These are phyloP conservation scores for Naganishia vishniacii DNA, from an alignment of 768 basidiomycete species.

Conservation along the genomic window DNA sequence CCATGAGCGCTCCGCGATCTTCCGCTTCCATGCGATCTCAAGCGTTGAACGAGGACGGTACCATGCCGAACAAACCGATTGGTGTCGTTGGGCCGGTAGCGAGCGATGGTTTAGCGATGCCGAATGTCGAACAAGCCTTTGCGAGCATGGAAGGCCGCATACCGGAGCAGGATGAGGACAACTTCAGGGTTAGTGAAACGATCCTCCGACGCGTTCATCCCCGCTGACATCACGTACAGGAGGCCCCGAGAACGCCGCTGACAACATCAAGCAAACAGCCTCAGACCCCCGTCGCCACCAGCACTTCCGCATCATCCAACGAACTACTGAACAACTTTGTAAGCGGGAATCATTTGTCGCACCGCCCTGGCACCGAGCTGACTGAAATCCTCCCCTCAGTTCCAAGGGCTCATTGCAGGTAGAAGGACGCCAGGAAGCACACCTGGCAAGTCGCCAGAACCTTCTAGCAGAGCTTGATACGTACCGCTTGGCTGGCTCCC, in stretches of 20 bases:
- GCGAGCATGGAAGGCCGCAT: slow-evolving; percentile 66
- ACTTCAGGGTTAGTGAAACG: slow-evolving; percentile 33
- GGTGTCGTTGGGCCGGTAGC: slow-evolving; percentile 92
- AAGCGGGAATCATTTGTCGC: slow-evolving; percentile 24
- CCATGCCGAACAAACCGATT: slow-evolving; percentile 24
- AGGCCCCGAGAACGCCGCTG: neutral
- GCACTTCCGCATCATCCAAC: slow-evolving; percentile 34
- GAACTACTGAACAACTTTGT: slow-evolving; percentile 47
- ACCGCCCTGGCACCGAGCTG: neutral
- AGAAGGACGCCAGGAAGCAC: slow-evolving; percentile 26
- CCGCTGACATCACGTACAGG: neutral
- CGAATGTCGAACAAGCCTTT: slow-evolving; percentile 79
- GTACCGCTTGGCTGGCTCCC: too few relatives aligned
- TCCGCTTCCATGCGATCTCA: neutral
- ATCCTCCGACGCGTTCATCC: neutral
- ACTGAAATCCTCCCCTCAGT: slow-evolving; percentile 7
- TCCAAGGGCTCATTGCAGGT: slow-evolving; percentile 29
- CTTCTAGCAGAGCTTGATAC: neutral
- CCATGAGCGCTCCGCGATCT: slow-evolving; percentile 5
- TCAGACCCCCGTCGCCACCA: neutral
- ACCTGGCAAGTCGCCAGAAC: slow-evolving; percentile 16
- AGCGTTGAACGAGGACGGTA: slow-evolving; percentile 16
- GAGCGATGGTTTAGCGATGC: slow-evolving; percentile 75
- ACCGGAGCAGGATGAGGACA: slow-evolving; percentile 35
- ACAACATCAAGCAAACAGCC: neutral